Conservation (phyloP, 495 filamentous ascomycete genomes). For the Aspergillus avenaceus region DNA sequence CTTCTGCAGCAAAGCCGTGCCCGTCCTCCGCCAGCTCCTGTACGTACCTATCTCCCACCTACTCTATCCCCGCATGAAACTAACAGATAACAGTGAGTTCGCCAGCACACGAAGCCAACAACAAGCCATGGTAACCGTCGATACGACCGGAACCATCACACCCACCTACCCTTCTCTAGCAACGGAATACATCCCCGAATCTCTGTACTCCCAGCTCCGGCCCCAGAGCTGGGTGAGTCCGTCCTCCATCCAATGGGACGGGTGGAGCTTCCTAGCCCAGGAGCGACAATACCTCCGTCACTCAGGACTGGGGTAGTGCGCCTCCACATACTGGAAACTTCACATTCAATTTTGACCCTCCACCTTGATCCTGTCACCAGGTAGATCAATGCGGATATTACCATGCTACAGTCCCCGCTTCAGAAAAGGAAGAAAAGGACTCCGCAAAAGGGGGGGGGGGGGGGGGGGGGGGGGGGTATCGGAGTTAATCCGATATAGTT, state of each 20-base stretch:
- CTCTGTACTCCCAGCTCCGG: conserved; percentile 24
- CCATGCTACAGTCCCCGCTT: no score
- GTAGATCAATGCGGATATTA: no score
- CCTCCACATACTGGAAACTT: background rate
- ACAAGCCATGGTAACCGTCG: conserved; percentile 11
- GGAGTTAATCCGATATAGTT: background rate
- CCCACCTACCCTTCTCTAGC: conserved; percentile 1
- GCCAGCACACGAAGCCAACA: conserved; percentile 19
- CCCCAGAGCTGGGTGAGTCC: conserved; percentile 36
- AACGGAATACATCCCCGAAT: conserved; percentile 12
- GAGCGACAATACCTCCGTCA: background rate
- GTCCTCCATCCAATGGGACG: conserved; percentile 33
- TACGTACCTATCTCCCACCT: conserved; percentile 5
- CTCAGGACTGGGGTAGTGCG: background rate
- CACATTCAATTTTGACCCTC: background rate
- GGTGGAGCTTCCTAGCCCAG: conserved; percentile 10
- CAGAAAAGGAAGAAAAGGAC: background rate
- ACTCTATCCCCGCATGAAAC: background rate
- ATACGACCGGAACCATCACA: conserved; percentile 7
- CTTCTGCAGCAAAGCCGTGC: conserved; percentile 42
- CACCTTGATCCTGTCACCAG: no score
- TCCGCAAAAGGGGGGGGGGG: no score
- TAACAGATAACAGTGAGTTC: conserved; percentile 18
- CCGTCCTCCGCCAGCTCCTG: conserved; percentile 35
- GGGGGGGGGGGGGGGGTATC: background rate